These are phyloP conservation scores for Amesomyces nigricolor DNA, from an alignment of 2,329 filamentous ascomycete genomes.

Conservation along the genomic window DNA sequence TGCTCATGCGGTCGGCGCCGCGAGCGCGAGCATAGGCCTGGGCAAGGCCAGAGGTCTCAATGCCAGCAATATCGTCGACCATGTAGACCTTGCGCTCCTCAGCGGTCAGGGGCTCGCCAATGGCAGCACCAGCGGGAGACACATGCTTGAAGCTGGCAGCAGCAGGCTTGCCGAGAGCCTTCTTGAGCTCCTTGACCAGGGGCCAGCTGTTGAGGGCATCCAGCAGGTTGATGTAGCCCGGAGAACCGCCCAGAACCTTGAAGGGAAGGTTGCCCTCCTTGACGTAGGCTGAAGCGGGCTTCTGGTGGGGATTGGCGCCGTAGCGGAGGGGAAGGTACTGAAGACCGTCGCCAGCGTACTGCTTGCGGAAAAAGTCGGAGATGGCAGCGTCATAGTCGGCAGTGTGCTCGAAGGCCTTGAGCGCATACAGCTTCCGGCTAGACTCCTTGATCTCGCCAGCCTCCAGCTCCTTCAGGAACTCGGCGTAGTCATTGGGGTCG, in stretches of 20 bases:
- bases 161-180: slow-evolving; percentile 79
- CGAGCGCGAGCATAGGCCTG: slow-evolving; percentile 94
- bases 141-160: slow-evolving; percentile 99
- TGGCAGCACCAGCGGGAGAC: slow-evolving; percentile 90
- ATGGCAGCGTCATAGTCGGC: slow-evolving; percentile 95
- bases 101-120: slow-evolving; percentile 78
- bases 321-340: slow-evolving; percentile 87
- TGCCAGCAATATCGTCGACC: slow-evolving; percentile 87
- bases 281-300: slow-evolving; percentile 82
- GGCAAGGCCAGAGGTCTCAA: slow-evolving; percentile 79
- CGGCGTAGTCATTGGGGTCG: slow-evolving; percentile 87
- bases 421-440: slow-evolving; percentile 81
- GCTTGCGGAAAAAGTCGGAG: slow-evolving; percentile 93
- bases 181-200: slow-evolving; percentile 90
- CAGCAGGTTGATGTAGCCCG: slow-evolving; percentile 95
- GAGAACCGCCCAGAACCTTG: slow-evolving; percentile 83
- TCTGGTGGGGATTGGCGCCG: slow-evolving; percentile 96
- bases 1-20: slow-evolving; percentile 96
- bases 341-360: slow-evolving; percentile 80
- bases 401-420: slow-evolving; percentile 98
- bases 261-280: slow-evolving; percentile 75
- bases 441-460: slow-evolving; percentile 78
- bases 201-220: slow-evolving; percentile 97
- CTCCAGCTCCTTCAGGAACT: slow-evolving; percentile 87
- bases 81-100: slow-evolving; percentile 97